Evolutionary conservation across 805 yeast genomes (phyloP).

Genomic region (Ogataea wickerhamii): DNA sequence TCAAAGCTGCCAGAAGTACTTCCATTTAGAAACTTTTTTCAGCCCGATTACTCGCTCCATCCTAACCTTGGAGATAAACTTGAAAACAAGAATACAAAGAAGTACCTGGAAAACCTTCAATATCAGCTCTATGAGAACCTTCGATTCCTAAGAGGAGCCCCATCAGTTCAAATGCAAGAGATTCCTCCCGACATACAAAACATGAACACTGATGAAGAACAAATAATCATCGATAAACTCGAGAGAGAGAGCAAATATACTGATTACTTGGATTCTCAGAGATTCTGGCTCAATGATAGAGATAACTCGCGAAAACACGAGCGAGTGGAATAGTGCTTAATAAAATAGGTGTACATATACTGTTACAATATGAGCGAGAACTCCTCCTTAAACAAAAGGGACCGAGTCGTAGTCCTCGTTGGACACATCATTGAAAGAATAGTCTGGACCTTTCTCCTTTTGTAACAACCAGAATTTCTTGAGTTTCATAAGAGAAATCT

Average conservation of each 20-base stretch:
- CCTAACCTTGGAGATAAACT: constrained; percentile 76
- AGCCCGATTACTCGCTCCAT: constrained; percentile 87
- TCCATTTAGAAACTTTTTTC: constrained; percentile 80
- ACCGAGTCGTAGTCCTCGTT: constrained; percentile 34
- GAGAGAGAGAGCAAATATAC: constrained; percentile 35
- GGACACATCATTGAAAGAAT: constrained; percentile 23
- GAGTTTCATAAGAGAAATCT: constrained; percentile 30
- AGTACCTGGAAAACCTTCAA: constrained; percentile 76
- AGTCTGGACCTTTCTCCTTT: constrained; percentile 24
- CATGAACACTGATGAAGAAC: constrained; percentile 43
- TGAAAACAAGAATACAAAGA: constrained; percentile 81
- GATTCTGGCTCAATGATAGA: constrained; percentile 36
- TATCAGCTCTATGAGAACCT: constrained; percentile 76
- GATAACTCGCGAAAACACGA: constrained; percentile 39
- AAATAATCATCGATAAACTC: constrained; percentile 32
- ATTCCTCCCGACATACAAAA: constrained; percentile 66
- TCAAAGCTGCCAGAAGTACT: constrained; percentile 68
- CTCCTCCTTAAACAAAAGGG: constrained; percentile 28
- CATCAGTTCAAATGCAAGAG: constrained; percentile 88
- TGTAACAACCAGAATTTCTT: constrained; percentile 32
- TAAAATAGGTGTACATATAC: neutral
- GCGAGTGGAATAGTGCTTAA: constrained; percentile 20
- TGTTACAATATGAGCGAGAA: no score
- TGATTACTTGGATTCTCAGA: constrained; percentile 33
- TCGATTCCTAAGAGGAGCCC: constrained; percentile 82